Conservation (phyloP, 768 basidiomycete species). For the Cyclocybe cylindracea region DNA sequence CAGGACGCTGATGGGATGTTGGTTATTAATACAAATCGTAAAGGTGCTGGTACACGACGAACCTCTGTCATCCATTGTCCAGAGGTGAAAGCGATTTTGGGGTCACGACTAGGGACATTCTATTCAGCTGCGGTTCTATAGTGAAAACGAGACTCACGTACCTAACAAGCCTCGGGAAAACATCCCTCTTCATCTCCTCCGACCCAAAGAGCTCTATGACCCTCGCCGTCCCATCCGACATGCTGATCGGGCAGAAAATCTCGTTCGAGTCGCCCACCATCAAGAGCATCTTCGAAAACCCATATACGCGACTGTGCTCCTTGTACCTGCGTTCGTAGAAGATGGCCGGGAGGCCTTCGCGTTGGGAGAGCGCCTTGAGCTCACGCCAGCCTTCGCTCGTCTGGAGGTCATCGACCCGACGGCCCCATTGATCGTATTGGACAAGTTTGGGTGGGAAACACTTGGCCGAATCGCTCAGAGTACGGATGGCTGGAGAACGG, state of each 20-base stretch:
- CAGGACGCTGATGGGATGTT: slow-evolving; percentile 54
- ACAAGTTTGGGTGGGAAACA: slow-evolving; percentile 51
- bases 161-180: slow-evolving; percentile 66
- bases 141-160: slow-evolving; percentile 16
- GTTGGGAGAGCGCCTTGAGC: slow-evolving; percentile 61
- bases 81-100: slow-evolving; percentile 61
- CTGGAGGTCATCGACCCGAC: slow-evolving; percentile 60
- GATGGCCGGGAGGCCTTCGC: slow-evolving; percentile 67
- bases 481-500: slow-evolving; percentile 48
- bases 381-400: slow-evolving; percentile 76
- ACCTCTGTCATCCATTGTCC: slow-evolving; percentile 90
- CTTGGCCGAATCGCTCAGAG: slow-evolving; percentile 43
- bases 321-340: slow-evolving; percentile 65
- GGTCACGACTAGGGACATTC: slow-evolving; percentile 51
- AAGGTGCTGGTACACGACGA: slow-evolving; percentile 24
- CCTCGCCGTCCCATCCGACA: slow-evolving; percentile 79
- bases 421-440: slow-evolving; percentile 80
- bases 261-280: slow-evolving; percentile 66
- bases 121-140: background rate
- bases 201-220: slow-evolving; percentile 71
- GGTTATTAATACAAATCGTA: slow-evolving; percentile 26
- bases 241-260: slow-evolving; percentile 74
- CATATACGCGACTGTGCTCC: slow-evolving; percentile 61
- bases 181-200: slow-evolving; percentile 53
- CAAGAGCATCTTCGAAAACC: slow-evolving; percentile 65